Base-by-base conservation (phyloP, 2,329 filamentous ascomycete genomes). In the Ascochyta lentis region DNA sequence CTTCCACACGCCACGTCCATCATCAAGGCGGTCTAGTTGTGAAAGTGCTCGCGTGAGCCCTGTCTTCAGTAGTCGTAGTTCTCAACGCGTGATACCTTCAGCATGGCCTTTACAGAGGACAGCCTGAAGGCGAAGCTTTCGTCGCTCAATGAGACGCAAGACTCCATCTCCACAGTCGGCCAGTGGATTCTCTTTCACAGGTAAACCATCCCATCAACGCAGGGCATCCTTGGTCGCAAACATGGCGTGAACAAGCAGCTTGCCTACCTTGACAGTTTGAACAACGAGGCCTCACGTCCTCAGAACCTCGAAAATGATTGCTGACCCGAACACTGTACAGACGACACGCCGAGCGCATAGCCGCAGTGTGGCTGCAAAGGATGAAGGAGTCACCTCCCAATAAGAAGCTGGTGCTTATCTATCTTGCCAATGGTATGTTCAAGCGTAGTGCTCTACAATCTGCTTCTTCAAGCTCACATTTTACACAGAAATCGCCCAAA, bases 131-230 rank as follows among this genome's bases (percentile, higher is more conserved):
- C 94, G 49, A 97, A 97, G 81, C 88, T 99, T 49, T 96, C 93
- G 29, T 91, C 92, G 38, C 85, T 99, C 60, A 97, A 96, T 77
- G 96, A 99, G 79, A 96, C 92, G 10, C 94, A 99, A 76, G 95
- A 99, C 75, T 96, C 92, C 78, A 98, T 99, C 71, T 87, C 96
- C 58, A 94, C 91, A 33, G 93, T 96, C 60, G 92, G 95, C 54
- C 94, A 98, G 87, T 99, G 96, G 96, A 95, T 99, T 59, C 96
- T 99, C 89, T 99, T 99, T 76, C 94, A 99, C 79, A 89, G 92
- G 92, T 96, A 87, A 65, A 54, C 47, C 54, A 47, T 37, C 53
- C 56, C 45, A 35, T 51, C 16, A 34, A 52, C 38, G 29, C 44
- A 12, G 49, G 34, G 13, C 40, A 31, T 31, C 31, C 33, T 41